Conservation (phyloP, 768 basidiomycete species). For the Nidularia sp. region DNA sequence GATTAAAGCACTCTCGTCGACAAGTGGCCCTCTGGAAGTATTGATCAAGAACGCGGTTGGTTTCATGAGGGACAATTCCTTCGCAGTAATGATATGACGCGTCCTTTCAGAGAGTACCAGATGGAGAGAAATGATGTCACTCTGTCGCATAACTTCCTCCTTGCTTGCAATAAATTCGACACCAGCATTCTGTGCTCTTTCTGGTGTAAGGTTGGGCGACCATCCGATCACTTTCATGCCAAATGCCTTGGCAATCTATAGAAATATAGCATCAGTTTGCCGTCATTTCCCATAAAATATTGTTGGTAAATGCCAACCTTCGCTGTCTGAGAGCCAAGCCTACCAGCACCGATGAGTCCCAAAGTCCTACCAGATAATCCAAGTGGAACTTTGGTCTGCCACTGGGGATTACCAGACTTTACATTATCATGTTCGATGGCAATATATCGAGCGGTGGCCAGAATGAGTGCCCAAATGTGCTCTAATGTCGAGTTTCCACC, state of each 20-base stretch:
- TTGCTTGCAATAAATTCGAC: conserved; percentile 46
- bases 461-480: conserved; percentile 59
- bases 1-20: conserved; percentile 55
- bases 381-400: conserved; percentile 50
- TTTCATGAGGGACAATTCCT: conserved; percentile 53
- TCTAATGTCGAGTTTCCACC: conserved; percentile 50
- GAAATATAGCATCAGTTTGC: background rate
- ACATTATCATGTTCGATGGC: conserved; percentile 44
- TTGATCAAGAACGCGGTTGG: conserved; percentile 59
- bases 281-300: background rate
- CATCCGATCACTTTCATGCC: conserved; percentile 58
- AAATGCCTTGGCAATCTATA: conserved; percentile 55
- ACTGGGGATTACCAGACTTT: conserved; percentile 38
- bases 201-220: conserved; percentile 61
- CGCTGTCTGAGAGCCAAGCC: conserved; percentile 49
- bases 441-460: conserved; percentile 50
- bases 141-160: conserved; percentile 44
- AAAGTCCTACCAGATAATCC: conserved; percentile 52
- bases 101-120: conserved; percentile 52
- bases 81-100: conserved; percentile 38
- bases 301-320: conserved; percentile 21
- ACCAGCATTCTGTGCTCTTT: conserved; percentile 48
- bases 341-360: conserved; percentile 60
- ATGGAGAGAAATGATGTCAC: conserved; percentile 62
- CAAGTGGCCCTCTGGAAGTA: conserved; percentile 61